phyloP scores from a whole-genome alignment of 768 basidiomycete genomes.

The Russula griseocarnosa region DNA sequence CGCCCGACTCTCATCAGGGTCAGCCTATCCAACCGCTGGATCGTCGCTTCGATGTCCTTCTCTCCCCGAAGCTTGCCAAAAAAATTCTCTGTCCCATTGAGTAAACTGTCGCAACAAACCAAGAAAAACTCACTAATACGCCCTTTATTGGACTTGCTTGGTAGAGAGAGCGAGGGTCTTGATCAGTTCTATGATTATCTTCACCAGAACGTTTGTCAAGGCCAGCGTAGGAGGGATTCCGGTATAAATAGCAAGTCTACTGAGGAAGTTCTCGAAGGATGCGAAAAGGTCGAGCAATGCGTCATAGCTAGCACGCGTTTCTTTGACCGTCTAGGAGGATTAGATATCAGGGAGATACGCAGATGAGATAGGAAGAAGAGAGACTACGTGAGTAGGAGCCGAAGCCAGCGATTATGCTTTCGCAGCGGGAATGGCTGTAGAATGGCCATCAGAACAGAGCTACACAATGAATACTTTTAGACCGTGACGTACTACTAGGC shows the following conservation, averaged over 20 bases:
- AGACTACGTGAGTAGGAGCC: background rate
- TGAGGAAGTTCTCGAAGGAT: slow-evolving; percentile 6
- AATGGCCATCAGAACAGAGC: background rate
- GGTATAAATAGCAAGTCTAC: background rate
- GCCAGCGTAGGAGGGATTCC: background rate
- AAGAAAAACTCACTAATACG: slow-evolving; percentile 4
- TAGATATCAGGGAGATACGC: background rate
- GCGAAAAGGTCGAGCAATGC: background rate
- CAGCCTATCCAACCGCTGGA: background rate
- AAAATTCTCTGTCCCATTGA: slow-evolving; percentile 4
- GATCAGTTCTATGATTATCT: slow-evolving; percentile 2
- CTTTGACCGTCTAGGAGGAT: background rate
- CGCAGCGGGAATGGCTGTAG: slow-evolving; percentile 1
- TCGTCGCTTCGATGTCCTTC: background rate
- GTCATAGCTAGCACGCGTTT: background rate
- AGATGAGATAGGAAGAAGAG: background rate
- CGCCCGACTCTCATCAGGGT: background rate
- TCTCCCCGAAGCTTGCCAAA: background rate
- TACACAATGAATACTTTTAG: too few species aligned
- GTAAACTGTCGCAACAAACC: background rate
- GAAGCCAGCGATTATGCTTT: background rate
- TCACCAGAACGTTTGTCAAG: background rate
- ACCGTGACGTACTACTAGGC: too few species aligned
- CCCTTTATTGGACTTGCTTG: slow-evolving; percentile 1
- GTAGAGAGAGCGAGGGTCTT: background rate